Percentiles rank a stretch among this genome's conserved stretches.
Conservation (phyloP, 768 basidiomycete genomes). For the Leucocoprinus sp. region DNA sequence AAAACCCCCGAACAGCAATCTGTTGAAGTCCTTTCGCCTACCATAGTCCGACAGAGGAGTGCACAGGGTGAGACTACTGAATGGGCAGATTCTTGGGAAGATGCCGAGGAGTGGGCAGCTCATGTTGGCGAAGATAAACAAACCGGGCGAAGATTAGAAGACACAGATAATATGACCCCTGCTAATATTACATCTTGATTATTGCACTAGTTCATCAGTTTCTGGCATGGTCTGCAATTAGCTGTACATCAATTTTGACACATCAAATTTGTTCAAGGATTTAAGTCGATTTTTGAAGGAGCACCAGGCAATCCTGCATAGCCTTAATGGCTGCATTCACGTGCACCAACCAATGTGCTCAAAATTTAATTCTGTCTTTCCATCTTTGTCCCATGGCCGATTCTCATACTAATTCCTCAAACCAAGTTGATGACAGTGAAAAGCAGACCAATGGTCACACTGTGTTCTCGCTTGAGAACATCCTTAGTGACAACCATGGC, state of each 20-base stretch:
- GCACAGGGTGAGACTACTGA: constrained; percentile 15
- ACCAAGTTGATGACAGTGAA: constrained; percentile 10
- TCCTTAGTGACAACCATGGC: constrained; percentile 58
- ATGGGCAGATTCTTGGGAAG: constrained; percentile 49
- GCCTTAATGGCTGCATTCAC: constrained; percentile 2
- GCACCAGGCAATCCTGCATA: background rate
- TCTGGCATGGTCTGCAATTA: background rate
- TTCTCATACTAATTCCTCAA: constrained; percentile 12
- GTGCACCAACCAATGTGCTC: constrained; percentile 3
- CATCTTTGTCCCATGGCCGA: constrained; percentile 14
- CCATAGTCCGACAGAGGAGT: background rate
- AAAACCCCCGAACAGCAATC: constrained; percentile 10
- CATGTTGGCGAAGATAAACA: constrained; percentile 39
- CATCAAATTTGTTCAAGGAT: background rate
- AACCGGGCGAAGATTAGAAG: constrained; percentile 32
- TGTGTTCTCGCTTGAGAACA: constrained; percentile 60
- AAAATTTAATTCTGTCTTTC: background rate
- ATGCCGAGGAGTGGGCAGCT: constrained; percentile 44
- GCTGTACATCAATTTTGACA: constrained; percentile 4
- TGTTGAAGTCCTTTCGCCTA: constrained; percentile 4
- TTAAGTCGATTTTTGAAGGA: background rate
- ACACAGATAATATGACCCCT: constrained; percentile 12
- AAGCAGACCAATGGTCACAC: constrained; percentile 13
- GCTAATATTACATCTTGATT: background rate
- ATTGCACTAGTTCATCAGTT: background rate